phyloP scores from a whole-genome alignment of 208 protist species.

The Trypanosoma theileri region DNA sequence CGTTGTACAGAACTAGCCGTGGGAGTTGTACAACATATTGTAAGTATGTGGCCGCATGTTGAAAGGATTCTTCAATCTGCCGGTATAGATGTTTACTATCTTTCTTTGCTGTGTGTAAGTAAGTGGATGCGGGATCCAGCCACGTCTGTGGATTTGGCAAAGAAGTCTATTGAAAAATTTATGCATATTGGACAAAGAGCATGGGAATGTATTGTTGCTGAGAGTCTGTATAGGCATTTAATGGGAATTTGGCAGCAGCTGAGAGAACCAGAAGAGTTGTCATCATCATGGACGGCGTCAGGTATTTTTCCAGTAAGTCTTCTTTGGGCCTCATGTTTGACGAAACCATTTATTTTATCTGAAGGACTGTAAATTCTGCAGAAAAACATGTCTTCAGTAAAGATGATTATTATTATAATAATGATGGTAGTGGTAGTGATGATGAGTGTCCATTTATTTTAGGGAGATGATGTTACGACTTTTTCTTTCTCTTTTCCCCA shows the following conservation, averaged over 20 bases:
- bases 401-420: too few relatives aligned
- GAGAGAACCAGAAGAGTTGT: conserved; percentile 3
- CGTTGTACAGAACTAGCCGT: conserved; percentile 11
- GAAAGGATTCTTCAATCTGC: conserved; percentile 33
- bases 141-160: conserved; percentile 13
- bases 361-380: neutral
- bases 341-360: conserved; percentile 17
- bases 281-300: conserved; percentile 4
- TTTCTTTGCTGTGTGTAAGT: conserved; percentile 44
- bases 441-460: neutral
- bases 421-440: neutral
- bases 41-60: conserved; percentile 17
- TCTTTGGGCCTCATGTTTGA: conserved; percentile 27
- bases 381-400: too few relatives aligned
- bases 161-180: conserved; percentile 18
- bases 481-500: conserved; percentile 3
- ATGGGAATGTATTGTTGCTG: conserved; percentile 24
- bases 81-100: conserved; percentile 48
- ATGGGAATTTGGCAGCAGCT: conserved; percentile 6
- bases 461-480: neutral
- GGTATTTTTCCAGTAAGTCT: conserved; percentile 25
- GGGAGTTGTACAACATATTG: conserved; percentile 18
- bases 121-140: conserved; percentile 39
- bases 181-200: conserved; percentile 13
- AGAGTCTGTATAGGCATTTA: conserved; percentile 29